Conservation (phyloP, 2,329 filamentous ascomycete species). For the Penicillium sp. region DNA sequence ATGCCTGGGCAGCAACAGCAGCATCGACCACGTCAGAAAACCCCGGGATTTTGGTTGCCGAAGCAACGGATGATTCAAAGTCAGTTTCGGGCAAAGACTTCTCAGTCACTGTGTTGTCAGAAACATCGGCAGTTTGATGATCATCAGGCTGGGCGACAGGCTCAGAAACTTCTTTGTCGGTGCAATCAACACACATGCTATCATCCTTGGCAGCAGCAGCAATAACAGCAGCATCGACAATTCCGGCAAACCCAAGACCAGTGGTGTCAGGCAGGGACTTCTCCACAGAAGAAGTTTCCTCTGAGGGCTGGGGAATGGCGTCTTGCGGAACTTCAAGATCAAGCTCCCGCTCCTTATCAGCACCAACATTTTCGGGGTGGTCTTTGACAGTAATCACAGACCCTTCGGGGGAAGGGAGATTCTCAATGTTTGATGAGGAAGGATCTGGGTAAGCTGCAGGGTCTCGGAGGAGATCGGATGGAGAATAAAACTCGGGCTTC, state of each 20-base stretch:
- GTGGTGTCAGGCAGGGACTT: constrained; percentile 1
- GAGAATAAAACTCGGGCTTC: constrained; percentile 49
- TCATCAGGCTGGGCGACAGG: not conserved
- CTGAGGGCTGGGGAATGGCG: constrained; percentile 3
- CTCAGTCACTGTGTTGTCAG: not conserved
- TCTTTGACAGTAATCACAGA: constrained; percentile 29
- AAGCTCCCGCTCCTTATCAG: constrained; percentile 11
- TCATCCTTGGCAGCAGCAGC: constrained; percentile 13
- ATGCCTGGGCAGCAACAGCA: constrained; percentile 14
- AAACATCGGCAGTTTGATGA: not conserved
- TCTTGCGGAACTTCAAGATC: constrained; percentile 18
- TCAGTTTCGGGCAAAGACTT: not conserved
- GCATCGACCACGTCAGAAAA: constrained; percentile 21
- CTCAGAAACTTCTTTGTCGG: constrained; percentile 5
- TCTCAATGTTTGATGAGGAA: constrained; percentile 20
- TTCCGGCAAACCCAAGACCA: constrained; percentile 17
- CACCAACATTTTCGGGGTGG: constrained; percentile 17
- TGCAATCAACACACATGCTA: not conserved
- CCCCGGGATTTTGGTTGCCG: not conserved
- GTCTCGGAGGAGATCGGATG: constrained; percentile 47
- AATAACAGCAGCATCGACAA: constrained; percentile 27
- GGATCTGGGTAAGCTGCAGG: constrained; percentile 28
- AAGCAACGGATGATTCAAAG: not conserved
- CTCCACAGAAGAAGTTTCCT: not conserved
- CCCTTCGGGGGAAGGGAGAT: constrained; percentile 33